Evolutionary conservation across 352 stramenopile species (phyloP), one percentile per base, ranked within the genome.

Genomic region (Pythium rhizo-oryzae): DNA sequence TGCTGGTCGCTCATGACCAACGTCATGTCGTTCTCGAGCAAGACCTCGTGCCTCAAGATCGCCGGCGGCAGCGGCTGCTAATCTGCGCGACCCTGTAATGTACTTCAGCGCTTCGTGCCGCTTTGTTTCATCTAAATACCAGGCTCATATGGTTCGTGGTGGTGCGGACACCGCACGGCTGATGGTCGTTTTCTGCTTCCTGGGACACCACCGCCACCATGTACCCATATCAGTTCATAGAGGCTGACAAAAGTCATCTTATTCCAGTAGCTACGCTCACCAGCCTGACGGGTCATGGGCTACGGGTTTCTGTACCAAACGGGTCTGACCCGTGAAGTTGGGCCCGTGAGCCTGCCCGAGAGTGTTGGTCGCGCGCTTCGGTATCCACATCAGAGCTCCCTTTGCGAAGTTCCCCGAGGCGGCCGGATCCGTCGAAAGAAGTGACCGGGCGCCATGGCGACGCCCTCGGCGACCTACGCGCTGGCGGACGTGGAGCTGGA

Each of bases 401-500:
- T 33, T 33, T 33, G 28, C 6, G 28, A 33, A 33, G 3, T 33
- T 47, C 41, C 18, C 15, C 39, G 33, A 52, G 19, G 19, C 35
- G 21, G 35, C 9, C 39, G 24, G 59, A 68, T 68, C 62, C 62
- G 35, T 68, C 37, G 53, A 61, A 53, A 51, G 39, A 67, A 47
- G 21, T n/a, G 23, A 23, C 12, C n/a, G 39, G 23, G 11, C 23
- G 52, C 25, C 28, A 41, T 57, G 13, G 52, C 50, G 23, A 33
- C 53, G n/a, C 72, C 77, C 18, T 90, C 55, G 30, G 37, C 13
- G 37, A 25, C n/a, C 21, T 65, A 91, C 69, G 78, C 80, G 1
- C 44, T 86, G 21, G 35, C 56, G n/a, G 64, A 70, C 15, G 80
- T 92, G 28, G 79, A 84, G 52, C 66, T 82, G 44, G 86, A 92